These are phyloP conservation scores for Fulvia fulva DNA, from an alignment of 2,329 filamentous ascomycete genomes.

Conservation along the genomic window DNA sequence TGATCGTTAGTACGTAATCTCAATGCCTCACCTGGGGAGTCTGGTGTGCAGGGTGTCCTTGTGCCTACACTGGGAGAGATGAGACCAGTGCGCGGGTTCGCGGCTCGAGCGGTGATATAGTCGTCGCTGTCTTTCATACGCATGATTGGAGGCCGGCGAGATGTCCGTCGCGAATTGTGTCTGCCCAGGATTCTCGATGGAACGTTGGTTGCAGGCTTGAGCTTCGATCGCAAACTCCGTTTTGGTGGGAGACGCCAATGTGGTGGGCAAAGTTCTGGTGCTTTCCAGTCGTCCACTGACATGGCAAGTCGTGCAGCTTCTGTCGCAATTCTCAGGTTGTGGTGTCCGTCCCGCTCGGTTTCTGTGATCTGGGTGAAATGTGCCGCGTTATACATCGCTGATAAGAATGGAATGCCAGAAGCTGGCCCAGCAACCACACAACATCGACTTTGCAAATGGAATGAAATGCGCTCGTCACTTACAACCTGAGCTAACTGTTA, in stretches of 20 bases:
- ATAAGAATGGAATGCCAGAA: neutral
- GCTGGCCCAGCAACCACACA: neutral
- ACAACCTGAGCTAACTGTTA: neutral
- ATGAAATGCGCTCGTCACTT: neutral
- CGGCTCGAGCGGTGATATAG: constrained; percentile 34
- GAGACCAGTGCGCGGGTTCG: constrained; percentile 33
- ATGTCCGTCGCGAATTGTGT: neutral
- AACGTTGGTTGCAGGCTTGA: constrained; percentile 22
- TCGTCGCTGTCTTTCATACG: constrained; percentile 36
- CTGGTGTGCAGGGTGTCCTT: constrained; percentile 27
- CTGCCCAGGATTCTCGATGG: constrained; percentile 2
- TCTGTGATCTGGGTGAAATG: neutral
- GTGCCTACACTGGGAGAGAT: constrained; percentile 32
- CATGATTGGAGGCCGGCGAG: constrained; percentile 17
- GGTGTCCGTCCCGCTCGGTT: neutral
- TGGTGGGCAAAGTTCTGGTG: constrained; percentile 20
- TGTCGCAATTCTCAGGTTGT: neutral
- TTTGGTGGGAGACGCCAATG: constrained; percentile 13
- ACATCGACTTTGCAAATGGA: neutral
- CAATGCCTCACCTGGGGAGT: constrained; percentile 30
- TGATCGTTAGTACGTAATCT: constrained; percentile 17
- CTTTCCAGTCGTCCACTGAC: neutral
- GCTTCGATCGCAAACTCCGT: constrained; percentile 11
- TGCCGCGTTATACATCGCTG: neutral
- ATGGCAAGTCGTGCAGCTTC: neutral